These are phyloP conservation scores for Polychaeton citri DNA, from an alignment of 2,329 filamentous ascomycete genomes.

Conservation along the genomic window DNA sequence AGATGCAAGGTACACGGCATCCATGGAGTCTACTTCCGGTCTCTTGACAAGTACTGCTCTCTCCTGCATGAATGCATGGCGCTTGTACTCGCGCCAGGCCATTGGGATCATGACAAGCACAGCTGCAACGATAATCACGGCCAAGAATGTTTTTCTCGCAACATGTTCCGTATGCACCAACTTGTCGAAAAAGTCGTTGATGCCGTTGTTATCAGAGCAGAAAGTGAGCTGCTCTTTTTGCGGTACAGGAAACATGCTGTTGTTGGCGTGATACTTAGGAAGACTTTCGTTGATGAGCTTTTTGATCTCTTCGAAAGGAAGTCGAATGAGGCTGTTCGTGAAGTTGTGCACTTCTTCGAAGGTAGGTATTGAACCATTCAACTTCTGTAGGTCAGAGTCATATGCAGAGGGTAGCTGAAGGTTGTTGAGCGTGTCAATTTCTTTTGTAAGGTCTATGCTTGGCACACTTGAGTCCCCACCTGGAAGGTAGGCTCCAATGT, in stretches of 20 bases:
- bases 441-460: slow-evolving; percentile 50
- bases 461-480: slow-evolving; percentile 31
- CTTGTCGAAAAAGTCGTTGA: slow-evolving; percentile 70
- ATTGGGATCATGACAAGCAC: slow-evolving; percentile 63
- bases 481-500: slow-evolving; percentile 26
- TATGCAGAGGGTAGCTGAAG: slow-evolving; percentile 58
- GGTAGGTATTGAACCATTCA: slow-evolving; percentile 68
- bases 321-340: slow-evolving; percentile 57
- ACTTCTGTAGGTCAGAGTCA: slow-evolving; percentile 52
- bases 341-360: slow-evolving; percentile 76
- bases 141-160: slow-evolving; percentile 63
- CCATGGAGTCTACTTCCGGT: slow-evolving; percentile 64
- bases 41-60: slow-evolving; percentile 53
- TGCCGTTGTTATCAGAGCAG: slow-evolving; percentile 71
- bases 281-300: slow-evolving; percentile 57
- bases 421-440: slow-evolving; percentile 53
- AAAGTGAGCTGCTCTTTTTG: slow-evolving; percentile 72
- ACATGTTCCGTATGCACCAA: slow-evolving; percentile 53
- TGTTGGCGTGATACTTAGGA: slow-evolving; percentile 64
- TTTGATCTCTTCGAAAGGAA: slow-evolving; percentile 74
- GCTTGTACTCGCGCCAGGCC: slow-evolving; percentile 65
- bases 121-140: slow-evolving; percentile 58
- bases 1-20: slow-evolving; percentile 77
- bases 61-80: slow-evolving; percentile 60
- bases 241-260: slow-evolving; percentile 66